These are phyloP conservation scores for Poa pratensis DNA, from an alignment of 176 grass and related monocot species.

Conservation along the genomic window DNA sequence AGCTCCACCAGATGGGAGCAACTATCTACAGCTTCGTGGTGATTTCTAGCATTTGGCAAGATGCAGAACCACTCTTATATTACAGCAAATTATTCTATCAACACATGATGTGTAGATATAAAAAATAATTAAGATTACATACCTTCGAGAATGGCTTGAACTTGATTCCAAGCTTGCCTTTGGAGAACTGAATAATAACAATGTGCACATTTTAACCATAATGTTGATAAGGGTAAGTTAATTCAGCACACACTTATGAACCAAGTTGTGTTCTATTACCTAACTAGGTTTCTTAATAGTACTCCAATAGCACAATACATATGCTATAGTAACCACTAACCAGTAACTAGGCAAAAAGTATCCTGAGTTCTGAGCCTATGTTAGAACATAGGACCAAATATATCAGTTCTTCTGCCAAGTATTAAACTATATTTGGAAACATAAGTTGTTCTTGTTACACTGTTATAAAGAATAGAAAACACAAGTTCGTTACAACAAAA, in stretches of 20 bases:
- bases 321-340: neutral
- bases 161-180: conserved; percentile 88
- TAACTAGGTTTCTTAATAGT: conserved; percentile 6
- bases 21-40: neutral
- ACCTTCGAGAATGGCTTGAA: conserved; percentile 99
- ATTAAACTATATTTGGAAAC: neutral
- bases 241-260: neutral
- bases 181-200: conserved; percentile 72
- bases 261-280: neutral
- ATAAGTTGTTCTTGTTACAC: neutral
- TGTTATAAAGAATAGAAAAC: neutral
- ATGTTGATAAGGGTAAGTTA: conserved; percentile 21
- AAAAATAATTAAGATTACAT: conserved; percentile 14
- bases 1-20: neutral
- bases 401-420: conserved; percentile 18
- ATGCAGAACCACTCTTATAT: conserved; percentile 22
- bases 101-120: conserved; percentile 14
- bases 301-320: conserved; percentile 7
- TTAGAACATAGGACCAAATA: conserved; percentile 5
- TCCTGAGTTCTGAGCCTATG: neutral
- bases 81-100: conserved; percentile 18
- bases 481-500: neutral
- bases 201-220: conserved; percentile 16
- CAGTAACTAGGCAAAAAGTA: neutral
- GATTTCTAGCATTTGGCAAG: conserved; percentile 29